These are phyloP conservation scores for Hymenoscyphus salicellus DNA, from an alignment of 2,329 filamentous ascomycete species.

Conservation along the genomic window DNA sequence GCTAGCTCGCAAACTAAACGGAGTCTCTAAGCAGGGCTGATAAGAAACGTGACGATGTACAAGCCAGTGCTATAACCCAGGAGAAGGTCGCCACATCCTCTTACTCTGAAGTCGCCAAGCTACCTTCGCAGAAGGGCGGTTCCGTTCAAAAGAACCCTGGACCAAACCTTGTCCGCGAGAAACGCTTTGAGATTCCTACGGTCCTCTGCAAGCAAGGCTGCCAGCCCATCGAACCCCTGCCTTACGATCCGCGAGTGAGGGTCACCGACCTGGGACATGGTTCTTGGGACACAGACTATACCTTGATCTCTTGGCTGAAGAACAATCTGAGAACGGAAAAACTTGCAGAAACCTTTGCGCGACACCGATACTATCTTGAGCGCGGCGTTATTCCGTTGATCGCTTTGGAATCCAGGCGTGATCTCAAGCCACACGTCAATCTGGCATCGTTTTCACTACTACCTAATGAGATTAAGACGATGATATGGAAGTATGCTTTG, in stretches of 20 bases:
- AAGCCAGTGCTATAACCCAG: too few species aligned
- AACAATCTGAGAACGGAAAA: slow-evolving; percentile 6
- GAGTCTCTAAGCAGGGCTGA: too few species aligned
- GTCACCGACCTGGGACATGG: neutral
- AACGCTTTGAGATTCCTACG: neutral
- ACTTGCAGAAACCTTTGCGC: neutral
- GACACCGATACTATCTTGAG: neutral
- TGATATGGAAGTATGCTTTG: slow-evolving; percentile 14
- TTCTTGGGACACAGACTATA: slow-evolving; percentile 4
- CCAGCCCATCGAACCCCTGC: neutral
- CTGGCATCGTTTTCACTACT: slow-evolving; percentile 3
- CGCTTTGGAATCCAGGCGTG: neutral
- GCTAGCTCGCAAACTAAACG: too few species aligned
- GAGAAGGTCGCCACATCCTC: neutral
- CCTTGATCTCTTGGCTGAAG: slow-evolving; percentile 3
- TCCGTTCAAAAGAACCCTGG: neutral
- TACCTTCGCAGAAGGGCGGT: neutral
- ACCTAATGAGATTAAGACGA: slow-evolving; percentile 7
- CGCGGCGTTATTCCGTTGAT: slow-evolving; percentile 1
- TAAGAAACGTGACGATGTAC: too few species aligned
- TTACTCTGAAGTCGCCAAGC: slow-evolving; percentile 2
- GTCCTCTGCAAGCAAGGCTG: neutral
- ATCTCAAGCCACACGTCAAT: neutral
- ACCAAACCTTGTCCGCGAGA: neutral
- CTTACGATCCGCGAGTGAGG: neutral